A percentile compares a stretch with the other conserved stretches of the same genome.
These are phyloP conservation scores for Kalmusia sp. DNA, from an alignment of 2,329 filamentous ascomycete genomes.

Conservation along the genomic window DNA sequence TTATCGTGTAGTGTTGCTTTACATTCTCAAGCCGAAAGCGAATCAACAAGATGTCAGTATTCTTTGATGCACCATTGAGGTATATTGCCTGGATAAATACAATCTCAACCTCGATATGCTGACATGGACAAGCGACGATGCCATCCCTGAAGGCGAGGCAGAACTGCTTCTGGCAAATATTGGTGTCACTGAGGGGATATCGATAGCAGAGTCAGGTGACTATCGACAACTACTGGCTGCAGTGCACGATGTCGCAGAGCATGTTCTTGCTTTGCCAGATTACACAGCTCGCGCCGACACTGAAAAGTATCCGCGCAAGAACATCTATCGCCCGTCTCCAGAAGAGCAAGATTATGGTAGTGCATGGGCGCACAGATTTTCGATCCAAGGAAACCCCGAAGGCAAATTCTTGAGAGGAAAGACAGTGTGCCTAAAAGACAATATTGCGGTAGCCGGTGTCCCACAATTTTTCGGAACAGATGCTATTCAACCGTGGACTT, in stretches of 20 bases:
- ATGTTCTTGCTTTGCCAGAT: conserved; percentile 54
- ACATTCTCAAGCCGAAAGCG: background rate
- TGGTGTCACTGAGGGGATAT: conserved; percentile 39
- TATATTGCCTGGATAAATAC: conserved; percentile 5
- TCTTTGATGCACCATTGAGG: conserved; percentile 36
- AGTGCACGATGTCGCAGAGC: conserved; percentile 59
- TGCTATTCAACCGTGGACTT: conserved; percentile 56
- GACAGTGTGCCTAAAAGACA: conserved; percentile 61
- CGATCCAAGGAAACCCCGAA: conserved; percentile 47
- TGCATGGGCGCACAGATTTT: conserved; percentile 61
- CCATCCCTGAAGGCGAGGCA: conserved; percentile 30
- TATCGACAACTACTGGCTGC: conserved; percentile 59
- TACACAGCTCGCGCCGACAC: conserved; percentile 54
- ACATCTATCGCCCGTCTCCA: conserved; percentile 49
- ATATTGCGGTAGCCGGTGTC: conserved; percentile 61
- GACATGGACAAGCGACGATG: conserved; percentile 24
- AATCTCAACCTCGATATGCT: conserved; percentile 10
- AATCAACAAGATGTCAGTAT: conserved; percentile 30
- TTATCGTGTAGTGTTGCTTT: background rate
- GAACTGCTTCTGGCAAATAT: conserved; percentile 29
- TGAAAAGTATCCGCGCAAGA: conserved; percentile 54
- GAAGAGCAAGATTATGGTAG: conserved; percentile 49
- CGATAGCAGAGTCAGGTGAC: conserved; percentile 49
- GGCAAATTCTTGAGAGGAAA: conserved; percentile 45
- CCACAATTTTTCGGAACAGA: conserved; percentile 62